These are phyloP conservation scores for Aspergillus ochraceoroseus DNA, from an alignment of 2,329 filamentous ascomycete species.

Conservation along the genomic window DNA sequence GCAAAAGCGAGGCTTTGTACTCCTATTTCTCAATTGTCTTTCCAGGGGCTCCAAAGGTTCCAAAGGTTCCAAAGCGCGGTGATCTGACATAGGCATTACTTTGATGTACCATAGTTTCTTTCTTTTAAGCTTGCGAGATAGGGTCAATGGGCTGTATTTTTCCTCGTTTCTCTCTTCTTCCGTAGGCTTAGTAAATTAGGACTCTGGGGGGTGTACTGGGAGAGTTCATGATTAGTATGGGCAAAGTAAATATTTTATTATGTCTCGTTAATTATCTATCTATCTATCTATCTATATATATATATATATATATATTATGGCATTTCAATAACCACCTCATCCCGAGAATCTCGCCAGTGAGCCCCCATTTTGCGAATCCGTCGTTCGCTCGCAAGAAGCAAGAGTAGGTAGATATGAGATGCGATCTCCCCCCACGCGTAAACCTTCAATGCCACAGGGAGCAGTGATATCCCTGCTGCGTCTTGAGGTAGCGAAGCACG, in stretches of 20 bases:
- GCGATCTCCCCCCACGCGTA: conserved; percentile 75
- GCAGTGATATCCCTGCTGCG: no score
- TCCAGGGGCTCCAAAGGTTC: conserved; percentile 3
- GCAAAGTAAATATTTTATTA: no score
- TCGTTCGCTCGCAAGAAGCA: conserved; percentile 67
- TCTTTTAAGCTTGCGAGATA: background rate
- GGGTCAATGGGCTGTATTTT: conserved; percentile 1
- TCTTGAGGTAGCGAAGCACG: no score
- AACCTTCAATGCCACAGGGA: no score
- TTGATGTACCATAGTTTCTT: conserved; percentile 14
- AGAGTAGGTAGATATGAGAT: conserved; percentile 66
- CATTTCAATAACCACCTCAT: conserved; percentile 53
- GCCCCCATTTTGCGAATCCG: conserved; percentile 55
- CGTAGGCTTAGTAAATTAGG: no score
- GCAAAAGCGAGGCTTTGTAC: background rate
- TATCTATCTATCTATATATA: background rate
- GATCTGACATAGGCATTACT: conserved; percentile 10
- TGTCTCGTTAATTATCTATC: no score
- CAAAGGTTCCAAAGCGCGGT: conserved; percentile 4
- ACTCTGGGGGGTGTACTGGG: no score
- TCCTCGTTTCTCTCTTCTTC: background rate
- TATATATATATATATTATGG: conserved; percentile 17
- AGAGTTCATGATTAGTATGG: no score
- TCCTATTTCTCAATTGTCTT: conserved; percentile 1
- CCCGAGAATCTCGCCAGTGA: conserved; percentile 63